Base-by-base conservation (phyloP, 148 eudicot species). In the Arctostaphylos glauca region DNA sequence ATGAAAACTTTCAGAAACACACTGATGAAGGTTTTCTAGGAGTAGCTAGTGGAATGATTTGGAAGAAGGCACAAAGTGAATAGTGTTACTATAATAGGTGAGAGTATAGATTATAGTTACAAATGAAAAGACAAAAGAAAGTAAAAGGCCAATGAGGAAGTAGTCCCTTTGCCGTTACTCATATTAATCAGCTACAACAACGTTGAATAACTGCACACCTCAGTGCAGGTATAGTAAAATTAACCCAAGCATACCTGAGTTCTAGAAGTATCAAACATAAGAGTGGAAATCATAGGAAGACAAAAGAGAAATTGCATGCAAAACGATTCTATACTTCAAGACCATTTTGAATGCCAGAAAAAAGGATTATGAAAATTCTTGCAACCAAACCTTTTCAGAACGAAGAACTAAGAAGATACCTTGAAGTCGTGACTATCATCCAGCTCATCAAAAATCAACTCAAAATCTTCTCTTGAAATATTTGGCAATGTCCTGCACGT, bases 381-480 rank as follows among this genome's bases (percentile, higher is more conserved):
- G 60, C 58, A 16, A 66, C 60, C 54, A 47, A 80, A 58, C 50
- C 21, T 25, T 50, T 66, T 50, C 23, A 52, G 13, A 54, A 64
- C 43, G 52, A 77, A 58, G 38, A 2, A 12, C 71, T 64, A 66
- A 38, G 80, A 80, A 58, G 44, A 3, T 87, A 96, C 98, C 98
- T 88, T 89, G 87, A 93, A 88, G 86, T 97, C 99, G 64, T 80
- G 86, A 85, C 89, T 89, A 81, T 97, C 99, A 88, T 97, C 99
- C 88, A 97, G 82, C 88, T 89, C 99, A 12, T 89, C 81, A 84
- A 97, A 97, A 80, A 97, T 97, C 74, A 87, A 85, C 77, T 84
- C 99, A 87, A 92, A 97, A 87, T 97, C 98, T 73, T 93, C 96
- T 62, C 84, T 80, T 60, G 99, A 97, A 81, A 92, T 94, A 70